Conservation (phyloP, 2,329 filamentous ascomycete genomes). For the Coniella lustricola region DNA sequence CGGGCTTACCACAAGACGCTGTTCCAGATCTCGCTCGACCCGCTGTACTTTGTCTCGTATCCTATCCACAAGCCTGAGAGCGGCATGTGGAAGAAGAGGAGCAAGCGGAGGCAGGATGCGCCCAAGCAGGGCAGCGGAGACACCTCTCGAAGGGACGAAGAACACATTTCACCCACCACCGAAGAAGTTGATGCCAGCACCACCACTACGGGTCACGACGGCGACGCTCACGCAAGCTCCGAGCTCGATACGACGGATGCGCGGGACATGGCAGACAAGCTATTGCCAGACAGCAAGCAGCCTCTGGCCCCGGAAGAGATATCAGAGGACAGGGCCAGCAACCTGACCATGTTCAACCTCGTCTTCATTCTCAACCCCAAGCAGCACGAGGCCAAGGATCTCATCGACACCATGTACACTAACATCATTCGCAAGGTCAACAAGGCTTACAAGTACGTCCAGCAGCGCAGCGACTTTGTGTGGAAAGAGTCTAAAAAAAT, state of each 20-base stretch:
- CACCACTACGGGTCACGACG: constrained; percentile 7
- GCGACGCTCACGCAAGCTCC: constrained; percentile 11
- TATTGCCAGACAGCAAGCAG: constrained; percentile 29
- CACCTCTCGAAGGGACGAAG: constrained; percentile 23
- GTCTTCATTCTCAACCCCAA: constrained; percentile 85
- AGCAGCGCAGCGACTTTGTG: constrained; percentile 83
- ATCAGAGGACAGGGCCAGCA: constrained; percentile 54
- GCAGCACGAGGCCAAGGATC: constrained; percentile 65
- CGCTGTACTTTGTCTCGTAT: constrained; percentile 72
- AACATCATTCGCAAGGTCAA: constrained; percentile 89
- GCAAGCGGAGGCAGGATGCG: constrained; percentile 32
- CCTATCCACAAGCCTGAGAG: constrained; percentile 76
- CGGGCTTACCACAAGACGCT: constrained; percentile 71
- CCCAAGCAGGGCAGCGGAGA: constrained; percentile 24
- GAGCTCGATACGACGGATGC: constrained; percentile 26
- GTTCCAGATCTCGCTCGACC: constrained; percentile 77
- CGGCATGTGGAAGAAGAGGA: constrained; percentile 67
- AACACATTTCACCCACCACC: constrained; percentile 22
- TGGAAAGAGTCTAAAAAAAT: constrained; percentile 86
- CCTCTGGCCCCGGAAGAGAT: constrained; percentile 33
- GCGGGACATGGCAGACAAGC: constrained; percentile 23
- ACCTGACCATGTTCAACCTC: constrained; percentile 96
- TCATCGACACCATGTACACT: constrained; percentile 72
- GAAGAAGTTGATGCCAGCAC: constrained; percentile 17
- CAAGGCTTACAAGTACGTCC: constrained; percentile 86